A percentile compares a stretch with the other conserved stretches of the same genome.
phyloP scores from a whole-genome alignment of 768 basidiomycete species.

The Hygrophoropsis aurantiaca region DNA sequence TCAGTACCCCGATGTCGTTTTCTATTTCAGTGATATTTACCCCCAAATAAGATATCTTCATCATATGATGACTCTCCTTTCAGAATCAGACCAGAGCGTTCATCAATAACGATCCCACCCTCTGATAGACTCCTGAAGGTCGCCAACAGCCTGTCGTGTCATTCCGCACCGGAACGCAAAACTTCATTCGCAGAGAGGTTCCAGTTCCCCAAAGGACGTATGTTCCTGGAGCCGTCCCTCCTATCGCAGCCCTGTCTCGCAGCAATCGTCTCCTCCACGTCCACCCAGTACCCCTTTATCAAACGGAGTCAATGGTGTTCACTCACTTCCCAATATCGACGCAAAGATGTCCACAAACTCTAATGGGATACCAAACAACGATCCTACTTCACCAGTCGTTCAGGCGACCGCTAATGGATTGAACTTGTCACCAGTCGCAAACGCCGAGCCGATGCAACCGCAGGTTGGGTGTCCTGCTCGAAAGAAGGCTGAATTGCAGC shows the following conservation, averaged over 20 bases:
- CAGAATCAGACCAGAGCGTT: conserved; percentile 52
- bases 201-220: conserved; percentile 18
- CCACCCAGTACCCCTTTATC: conserved; percentile 24
- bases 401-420: conserved; percentile 25
- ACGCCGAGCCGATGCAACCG: conserved; percentile 22
- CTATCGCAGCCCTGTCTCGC: conserved; percentile 10
- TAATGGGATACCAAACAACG: conserved; percentile 25
- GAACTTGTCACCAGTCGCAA: conserved; percentile 9
- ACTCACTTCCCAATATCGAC: conserved; percentile 46
- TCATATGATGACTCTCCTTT: conserved; percentile 55
- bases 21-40: conserved; percentile 8
- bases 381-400: conserved; percentile 24
- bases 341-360: conserved; percentile 15
- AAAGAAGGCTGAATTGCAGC: conserved; percentile 50
- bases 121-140: conserved; percentile 45
- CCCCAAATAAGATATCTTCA: conserved; percentile 45
- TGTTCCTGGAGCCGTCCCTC: conserved; percentile 24
- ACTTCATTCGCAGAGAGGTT: conserved; percentile 24
- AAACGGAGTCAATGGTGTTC: conserved; percentile 43
- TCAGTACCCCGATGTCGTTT: conserved; percentile 15
- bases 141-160: conserved; percentile 51
- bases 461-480: conserved; percentile 39
- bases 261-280: conserved; percentile 23
- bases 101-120: conserved; percentile 53
- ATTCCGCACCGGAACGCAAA: conserved; percentile 38